Evolutionary conservation across 2,329 filamentous ascomycete species (phyloP), one percentile per base, ranked within the genome.

Genomic region (Pleochaeta shiraiana): DNA sequence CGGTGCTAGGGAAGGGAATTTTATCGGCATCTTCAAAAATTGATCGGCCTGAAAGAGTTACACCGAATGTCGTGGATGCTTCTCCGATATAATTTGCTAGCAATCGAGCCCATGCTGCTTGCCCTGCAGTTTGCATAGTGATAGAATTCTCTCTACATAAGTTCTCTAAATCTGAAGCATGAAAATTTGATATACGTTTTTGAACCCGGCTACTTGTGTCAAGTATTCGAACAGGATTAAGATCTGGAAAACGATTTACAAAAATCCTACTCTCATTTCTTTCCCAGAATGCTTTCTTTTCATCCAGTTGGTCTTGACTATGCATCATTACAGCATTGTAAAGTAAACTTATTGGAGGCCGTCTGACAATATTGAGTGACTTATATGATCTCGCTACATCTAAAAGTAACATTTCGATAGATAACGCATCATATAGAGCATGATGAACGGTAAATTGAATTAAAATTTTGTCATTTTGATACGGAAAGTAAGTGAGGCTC

Each of bases 371-470:
- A 1, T 65, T 12, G 1, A 70, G 66, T 3, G 70, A 72, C 9
- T 70, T 66, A 37, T 81, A 77, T 12, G 73, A 70, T 39, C 68
- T 70, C 1, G 74, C 70, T 14, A 95, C 76, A 68, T 86, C 81
- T 0, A 76, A 70, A 1, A 95, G 74, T 0, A 96, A 78, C 0
- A 77, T 70, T 3, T 81, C 77, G 12, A 96, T 75, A 9, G 89
- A 90, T 47, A 83, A 79, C 0, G 90, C 91, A 75, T 96, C 91
- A 68, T 95, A 96, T 0, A 96, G 76, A 0, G 88, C 87, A 74
- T 96, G 91, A 67, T 95, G 86, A 2, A 68, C 71, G 24, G 65
- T 70, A 26, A 73, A 69, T 53, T 62, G 67, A 1, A 74, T 63
- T 4, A 68, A n/a, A 1, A 26, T 64, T 21, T 50, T 65, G 1